Percentiles rank a stretch among this genome's conserved stretches.
Evolutionary conservation across 2,329 filamentous ascomycete genomes (phyloP).

Genomic region (Huntiella bhutanensis): DNA sequence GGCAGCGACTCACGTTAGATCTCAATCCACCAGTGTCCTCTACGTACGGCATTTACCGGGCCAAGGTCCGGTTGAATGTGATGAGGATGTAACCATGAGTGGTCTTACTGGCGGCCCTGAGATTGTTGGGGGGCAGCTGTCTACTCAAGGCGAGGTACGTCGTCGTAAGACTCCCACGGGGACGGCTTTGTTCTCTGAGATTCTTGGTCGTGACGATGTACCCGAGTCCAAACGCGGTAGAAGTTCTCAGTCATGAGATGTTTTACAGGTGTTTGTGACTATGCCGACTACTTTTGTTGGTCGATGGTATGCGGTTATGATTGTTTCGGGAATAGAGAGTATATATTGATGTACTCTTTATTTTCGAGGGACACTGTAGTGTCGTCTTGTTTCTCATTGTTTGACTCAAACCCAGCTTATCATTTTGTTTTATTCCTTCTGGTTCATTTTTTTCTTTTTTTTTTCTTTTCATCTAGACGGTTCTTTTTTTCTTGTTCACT

Average conservation of each 20-base stretch:
- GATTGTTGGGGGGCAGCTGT: constrained; percentile 4
- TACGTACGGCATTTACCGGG: constrained; percentile 1
- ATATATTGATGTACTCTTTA: too few species aligned
- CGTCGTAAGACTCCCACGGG: constrained; percentile 10
- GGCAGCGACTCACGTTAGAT: constrained; percentile 2
- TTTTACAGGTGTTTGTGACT: background rate
- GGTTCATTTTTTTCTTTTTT: background rate
- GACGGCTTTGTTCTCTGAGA: constrained; percentile 8
- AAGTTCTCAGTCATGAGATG: background rate
- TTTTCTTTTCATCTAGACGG: background rate
- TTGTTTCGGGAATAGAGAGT: too few species aligned
- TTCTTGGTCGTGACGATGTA: background rate
- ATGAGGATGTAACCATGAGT: constrained; percentile 2
- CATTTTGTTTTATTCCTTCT: background rate
- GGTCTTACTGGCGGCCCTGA: background rate
- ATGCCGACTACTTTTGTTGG: background rate
- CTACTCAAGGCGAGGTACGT: constrained; percentile 1
- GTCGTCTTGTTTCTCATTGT: background rate
- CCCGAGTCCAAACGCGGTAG: constrained; percentile 6
- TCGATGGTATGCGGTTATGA: background rate
- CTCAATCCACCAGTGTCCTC: constrained; percentile 5
- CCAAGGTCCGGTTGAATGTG: constrained; percentile 1
- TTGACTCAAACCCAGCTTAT: background rate
- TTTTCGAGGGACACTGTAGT: background rate
- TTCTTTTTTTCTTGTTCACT: background rate